Base-by-base conservation (phyloP, 257 asterid species). In the Verbascum thapsus region DNA sequence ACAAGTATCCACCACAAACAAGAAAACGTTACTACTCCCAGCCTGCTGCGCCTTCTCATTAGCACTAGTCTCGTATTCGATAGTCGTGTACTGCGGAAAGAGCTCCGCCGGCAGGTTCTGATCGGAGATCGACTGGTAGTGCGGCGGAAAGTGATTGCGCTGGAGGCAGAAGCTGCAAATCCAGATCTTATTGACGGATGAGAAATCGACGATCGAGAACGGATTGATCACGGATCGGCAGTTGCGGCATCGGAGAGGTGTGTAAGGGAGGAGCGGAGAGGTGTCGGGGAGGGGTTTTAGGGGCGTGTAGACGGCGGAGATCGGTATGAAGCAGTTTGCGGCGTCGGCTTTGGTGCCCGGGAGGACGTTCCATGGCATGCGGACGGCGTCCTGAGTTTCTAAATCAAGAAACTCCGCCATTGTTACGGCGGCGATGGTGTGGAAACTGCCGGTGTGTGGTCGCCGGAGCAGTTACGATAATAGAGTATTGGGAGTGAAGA, bases 341-440 rank as follows among this genome's bases (percentile, higher is more conserved):
- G 96, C 85, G 58, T 89, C 96, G 12, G 85, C 73, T 78, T 87
- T 92, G n/a, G 94, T 83, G 30, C 99, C 99, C 7, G 99, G 99
- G 6, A 92, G 78, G 45, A 92, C 97, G 76, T 92, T 92, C 97
- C 97, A 92, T 16, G 99, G 96, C 99, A 92, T 92, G 54, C 99
- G 86, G 32, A 92, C 94, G 38, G 88, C 77, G 74, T 89, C 97
- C 72, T 85, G 96, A 3, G 67, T 18, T 69, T 92, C 99, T 3
- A 92, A 69, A 67, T 89, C 97, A 9, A 79, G 69, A 68, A 92
- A 92, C 63, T 92, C 97, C 80, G 96, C 71, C 98, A 91, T 91
- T 45, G 63, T 65, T 4, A 49, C 62, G 64, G 78, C 32, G 72
- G 61, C 22, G 67, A 26, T 48, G 53, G 18, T 34, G 18, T 2